Base-by-base conservation (phyloP, 2,329 filamentous ascomycete species). In the Colletotrichum nymphaeae region DNA sequence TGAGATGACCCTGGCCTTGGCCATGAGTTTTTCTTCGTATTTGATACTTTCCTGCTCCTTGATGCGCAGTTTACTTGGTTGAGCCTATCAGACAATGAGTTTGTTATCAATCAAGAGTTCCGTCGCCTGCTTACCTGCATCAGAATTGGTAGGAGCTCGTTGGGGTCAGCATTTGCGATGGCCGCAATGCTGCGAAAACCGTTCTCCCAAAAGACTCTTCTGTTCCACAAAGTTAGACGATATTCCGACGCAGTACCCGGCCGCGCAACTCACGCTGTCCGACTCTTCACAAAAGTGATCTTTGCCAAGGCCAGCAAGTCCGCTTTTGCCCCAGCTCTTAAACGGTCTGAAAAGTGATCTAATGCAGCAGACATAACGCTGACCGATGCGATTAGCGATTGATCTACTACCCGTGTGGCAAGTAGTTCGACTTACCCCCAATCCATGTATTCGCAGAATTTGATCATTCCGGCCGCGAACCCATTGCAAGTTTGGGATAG, bases 391-490 rank as follows among this genome's bases (percentile, higher is more conserved):
- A 69, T 72, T 52, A 75, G 66, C 63, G 42, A 59, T 55, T 63
- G 32, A 59, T 55, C 53, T 64, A 26, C 35, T 60, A 8, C n/a
- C 32, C 55, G 16, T 11, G 49, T 46, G n/a, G 24, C n/a, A 52
- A n/a, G 14, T 26, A 26, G n/a, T 5, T 14, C 56, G 55, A 81
- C 85, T 77, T 78, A 89, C 87, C 89, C 89, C 92, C 93, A 95
- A 2, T 88, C 90, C 93, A 95, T 94, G 22, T 90, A 88, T 76
- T 94, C 88, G 78, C 93, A 95, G 78, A 95, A 95, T 76, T 93
- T 94, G 73, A 95, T 90, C 86, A 95, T 94, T 4, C 93, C 93
- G 2, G 92, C 92, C 4, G 93, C 93, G 78, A 95, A 95, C 0
- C 93, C 93, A 75, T 94, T 91, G 76, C 93, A 95, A 1, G 91